Evolutionary conservation across 768 basidiomycete species (phyloP), one percentile per base, ranked within the genome.

Genomic region (Russula olivacea): DNA sequence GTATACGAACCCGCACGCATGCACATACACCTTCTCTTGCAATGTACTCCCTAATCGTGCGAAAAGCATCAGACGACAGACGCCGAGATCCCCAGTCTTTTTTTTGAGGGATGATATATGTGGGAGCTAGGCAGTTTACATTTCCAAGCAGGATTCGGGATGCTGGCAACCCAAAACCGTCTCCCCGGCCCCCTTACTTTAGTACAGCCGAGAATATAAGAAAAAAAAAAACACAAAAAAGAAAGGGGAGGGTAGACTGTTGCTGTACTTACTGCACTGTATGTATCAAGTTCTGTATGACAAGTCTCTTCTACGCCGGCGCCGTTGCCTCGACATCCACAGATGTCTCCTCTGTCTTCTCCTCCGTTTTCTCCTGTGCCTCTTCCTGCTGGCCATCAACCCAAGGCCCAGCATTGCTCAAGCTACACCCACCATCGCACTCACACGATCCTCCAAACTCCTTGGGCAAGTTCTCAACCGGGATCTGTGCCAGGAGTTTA

Each of bases 391-490:
- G 50, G 10, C 43, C 25, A 7, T 36, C 55, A 4, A 90, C 91
- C 96, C 95, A 98, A 10, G 96, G 95, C 9, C 96, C 96, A 1
- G 82, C 89, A 75, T 99, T 92, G 66, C 87, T 88, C 78, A 93
- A 72, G 60, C 86, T 89, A 74, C 95, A 98, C 0, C 93, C 91
- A 0, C 83, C 89, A 1, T 71, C 63, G 70, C 94, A 98, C 47
- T 79, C 72, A 72, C 96, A 98, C 55, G 57, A 74, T 2, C 96
- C 96, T 1, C 96, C 95, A 73, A 93, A 84, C 69, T 91, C 89
- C 69, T 77, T 81, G 4, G 95, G 96, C 58, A 99, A 73, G 73
- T 89, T 92, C 75, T 93, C 88, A 19, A 75, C 78, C 9, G 86
- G 84, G 71, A 98, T 93, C 80, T 98, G 93, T 65, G 83, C 76